These are phyloP conservation scores for Monosporascus sp. DNA, from an alignment of 2,329 filamentous ascomycete species.

Conservation along the genomic window DNA sequence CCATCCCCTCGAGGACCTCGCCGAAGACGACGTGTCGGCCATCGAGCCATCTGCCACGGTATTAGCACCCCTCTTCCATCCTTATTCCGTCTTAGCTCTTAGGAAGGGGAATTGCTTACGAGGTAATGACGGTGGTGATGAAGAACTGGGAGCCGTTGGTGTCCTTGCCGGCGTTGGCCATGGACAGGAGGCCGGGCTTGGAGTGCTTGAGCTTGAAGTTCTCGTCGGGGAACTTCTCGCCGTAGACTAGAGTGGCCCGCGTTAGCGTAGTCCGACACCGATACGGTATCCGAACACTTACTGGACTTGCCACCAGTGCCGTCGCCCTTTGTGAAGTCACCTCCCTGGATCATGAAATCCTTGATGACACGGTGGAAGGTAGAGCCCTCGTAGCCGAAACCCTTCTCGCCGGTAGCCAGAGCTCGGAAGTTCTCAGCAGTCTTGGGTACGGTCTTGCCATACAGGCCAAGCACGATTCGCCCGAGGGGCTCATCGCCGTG, in stretches of 20 bases:
- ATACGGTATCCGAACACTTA: slow-evolving; percentile 34
- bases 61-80: slow-evolving; percentile 7
- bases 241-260: slow-evolving; percentile 58
- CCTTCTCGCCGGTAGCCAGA: slow-evolving; percentile 80
- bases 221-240: slow-evolving; percentile 78
- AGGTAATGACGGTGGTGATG: slow-evolving; percentile 77
- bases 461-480: slow-evolving; percentile 74
- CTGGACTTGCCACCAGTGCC: slow-evolving; percentile 82
- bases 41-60: slow-evolving; percentile 63
- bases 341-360: slow-evolving; percentile 87
- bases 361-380: slow-evolving; percentile 88
- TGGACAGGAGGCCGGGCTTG: slow-evolving; percentile 77
- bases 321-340: slow-evolving; percentile 79
- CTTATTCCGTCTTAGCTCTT: background rate
- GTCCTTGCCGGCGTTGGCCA: slow-evolving; percentile 80
- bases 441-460: slow-evolving; percentile 82
- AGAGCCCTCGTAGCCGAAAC: slow-evolving; percentile 76
- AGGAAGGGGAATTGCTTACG: slow-evolving; percentile 40
- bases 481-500: slow-evolving; percentile 71
- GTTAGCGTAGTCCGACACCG: background rate
- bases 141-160: slow-evolving; percentile 90
- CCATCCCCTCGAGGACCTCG: slow-evolving; percentile 81
- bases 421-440: slow-evolving; percentile 69
- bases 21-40: slow-evolving; percentile 83
- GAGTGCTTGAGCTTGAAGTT: slow-evolving; percentile 94